phyloP scores from a whole-genome alignment of 2,329 filamentous ascomycete species.

The Fusarium ramigenum region DNA sequence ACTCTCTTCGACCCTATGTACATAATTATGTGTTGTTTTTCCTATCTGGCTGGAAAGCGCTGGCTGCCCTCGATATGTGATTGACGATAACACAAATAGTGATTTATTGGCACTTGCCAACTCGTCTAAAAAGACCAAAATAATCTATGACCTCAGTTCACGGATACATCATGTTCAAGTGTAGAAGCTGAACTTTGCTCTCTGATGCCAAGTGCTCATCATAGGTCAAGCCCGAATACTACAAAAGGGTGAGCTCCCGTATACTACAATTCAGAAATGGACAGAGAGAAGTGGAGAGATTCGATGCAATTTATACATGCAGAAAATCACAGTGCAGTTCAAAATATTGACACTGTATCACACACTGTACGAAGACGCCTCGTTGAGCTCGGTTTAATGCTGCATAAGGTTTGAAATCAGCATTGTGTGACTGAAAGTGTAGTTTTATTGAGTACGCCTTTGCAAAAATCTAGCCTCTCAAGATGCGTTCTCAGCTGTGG shows the following conservation, averaged over 20 bases:
- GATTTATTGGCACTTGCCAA: not conserved
- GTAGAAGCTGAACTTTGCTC: not conserved
- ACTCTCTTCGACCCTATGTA: not conserved
- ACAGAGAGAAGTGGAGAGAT: not conserved
- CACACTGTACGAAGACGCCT: not conserved
- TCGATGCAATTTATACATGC: not conserved
- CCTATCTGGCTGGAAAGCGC: not conserved
- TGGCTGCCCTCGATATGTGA: not conserved
- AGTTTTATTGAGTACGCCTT: not conserved
- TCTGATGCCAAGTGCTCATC: not conserved
- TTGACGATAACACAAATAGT: not conserved
- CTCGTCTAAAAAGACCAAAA: not conserved
- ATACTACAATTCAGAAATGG: too few relatives aligned
- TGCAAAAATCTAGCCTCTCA: not conserved
- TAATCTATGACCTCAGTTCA: not conserved
- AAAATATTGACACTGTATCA: accelerated
- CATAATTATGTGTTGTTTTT: not conserved
- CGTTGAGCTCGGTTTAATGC: not conserved
- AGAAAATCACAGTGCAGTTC: not conserved
- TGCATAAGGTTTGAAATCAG: not conserved
- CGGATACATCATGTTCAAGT: not conserved
- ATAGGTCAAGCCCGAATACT: not conserved
- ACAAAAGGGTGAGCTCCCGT: too few relatives aligned
- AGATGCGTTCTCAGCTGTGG: not conserved
- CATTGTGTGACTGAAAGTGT: not conserved